Percentiles rank a stretch among this genome's conserved stretches.
Conservation (phyloP, 345 rosid species). For the Populus tremula region DNA sequence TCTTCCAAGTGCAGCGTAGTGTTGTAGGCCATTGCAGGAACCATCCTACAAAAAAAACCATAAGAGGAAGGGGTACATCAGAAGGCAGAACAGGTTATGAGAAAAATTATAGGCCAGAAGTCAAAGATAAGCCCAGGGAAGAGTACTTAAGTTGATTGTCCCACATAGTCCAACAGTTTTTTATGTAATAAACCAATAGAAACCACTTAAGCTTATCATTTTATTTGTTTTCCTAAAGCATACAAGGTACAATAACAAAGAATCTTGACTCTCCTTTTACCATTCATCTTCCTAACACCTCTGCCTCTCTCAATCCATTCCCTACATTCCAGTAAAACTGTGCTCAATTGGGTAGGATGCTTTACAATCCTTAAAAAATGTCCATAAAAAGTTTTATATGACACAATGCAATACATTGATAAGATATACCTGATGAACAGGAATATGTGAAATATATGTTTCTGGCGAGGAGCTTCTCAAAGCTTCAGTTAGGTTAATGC, state of each 20-base stretch:
- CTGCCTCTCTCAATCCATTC: too few species aligned
- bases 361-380: too few species aligned
- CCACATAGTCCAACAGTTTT: too few species aligned
- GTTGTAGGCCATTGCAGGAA: slow-evolving; percentile 89
- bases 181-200: too few species aligned
- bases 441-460: slow-evolving; percentile 63
- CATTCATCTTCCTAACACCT: too few species aligned
- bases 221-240: too few species aligned
- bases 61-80: slow-evolving; percentile 8
- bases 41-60: slow-evolving; percentile 62
- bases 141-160: too few species aligned
- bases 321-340: not conserved
- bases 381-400: too few species aligned
- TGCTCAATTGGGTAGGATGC: too few species aligned
- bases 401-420: slow-evolving; percentile 1
- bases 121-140: not conserved
- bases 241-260: too few species aligned
- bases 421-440: slow-evolving; percentile 68
- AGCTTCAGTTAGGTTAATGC: slow-evolving; percentile 67
- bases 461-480: slow-evolving; percentile 69
- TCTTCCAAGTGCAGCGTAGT: slow-evolving; percentile 91
- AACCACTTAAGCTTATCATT: too few species aligned
- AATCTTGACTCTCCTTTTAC: too few species aligned
- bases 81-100: not conserved
- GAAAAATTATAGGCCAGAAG: not conserved